phyloP scores from a whole-genome alignment of 202 grass and related monocot species.

The Brachypodium distachyon region DNA sequence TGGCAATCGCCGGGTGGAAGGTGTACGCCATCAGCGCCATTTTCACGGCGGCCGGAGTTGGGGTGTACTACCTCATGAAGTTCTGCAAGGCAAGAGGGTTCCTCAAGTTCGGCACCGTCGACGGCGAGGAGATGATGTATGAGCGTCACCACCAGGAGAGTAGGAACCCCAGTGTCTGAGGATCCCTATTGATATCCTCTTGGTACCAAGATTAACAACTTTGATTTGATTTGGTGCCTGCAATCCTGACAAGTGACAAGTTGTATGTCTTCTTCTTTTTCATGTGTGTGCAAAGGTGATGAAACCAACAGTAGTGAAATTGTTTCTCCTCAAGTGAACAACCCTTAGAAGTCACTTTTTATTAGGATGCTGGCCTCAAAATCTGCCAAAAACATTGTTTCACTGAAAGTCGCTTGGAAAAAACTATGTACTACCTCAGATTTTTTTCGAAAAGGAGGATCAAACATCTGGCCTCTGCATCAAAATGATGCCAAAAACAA shows the following conservation, averaged over 20 bases:
- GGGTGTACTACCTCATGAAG: conserved; percentile 32
- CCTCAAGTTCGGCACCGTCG: conserved; percentile 10
- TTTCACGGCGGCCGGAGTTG: conserved; percentile 30
- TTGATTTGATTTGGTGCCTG: not conserved
- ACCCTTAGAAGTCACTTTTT: too few relatives aligned
- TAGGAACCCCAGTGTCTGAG: not conserved
- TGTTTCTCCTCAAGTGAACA: too few relatives aligned
- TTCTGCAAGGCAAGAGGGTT: conserved; percentile 33
- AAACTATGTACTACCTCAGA: too few relatives aligned
- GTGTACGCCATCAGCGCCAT: conserved; percentile 36
- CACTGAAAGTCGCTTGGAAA: too few relatives aligned
- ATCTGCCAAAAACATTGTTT: too few relatives aligned
- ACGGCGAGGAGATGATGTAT: not conserved
- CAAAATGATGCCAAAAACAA: too few relatives aligned
- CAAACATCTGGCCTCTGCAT: too few relatives aligned
- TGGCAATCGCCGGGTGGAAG: conserved; percentile 60
- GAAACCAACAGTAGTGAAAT: too few relatives aligned
- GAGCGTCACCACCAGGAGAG: not conserved
- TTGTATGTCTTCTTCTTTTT: too few relatives aligned
- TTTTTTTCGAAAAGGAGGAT: too few relatives aligned
- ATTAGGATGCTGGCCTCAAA: too few relatives aligned
- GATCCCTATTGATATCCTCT: not conserved
- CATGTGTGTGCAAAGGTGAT: too few relatives aligned
- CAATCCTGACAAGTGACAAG: not conserved
- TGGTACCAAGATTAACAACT: not conserved